Base-by-base conservation (phyloP, 345 rosid genomes). In the Turnera subulata region DNA sequence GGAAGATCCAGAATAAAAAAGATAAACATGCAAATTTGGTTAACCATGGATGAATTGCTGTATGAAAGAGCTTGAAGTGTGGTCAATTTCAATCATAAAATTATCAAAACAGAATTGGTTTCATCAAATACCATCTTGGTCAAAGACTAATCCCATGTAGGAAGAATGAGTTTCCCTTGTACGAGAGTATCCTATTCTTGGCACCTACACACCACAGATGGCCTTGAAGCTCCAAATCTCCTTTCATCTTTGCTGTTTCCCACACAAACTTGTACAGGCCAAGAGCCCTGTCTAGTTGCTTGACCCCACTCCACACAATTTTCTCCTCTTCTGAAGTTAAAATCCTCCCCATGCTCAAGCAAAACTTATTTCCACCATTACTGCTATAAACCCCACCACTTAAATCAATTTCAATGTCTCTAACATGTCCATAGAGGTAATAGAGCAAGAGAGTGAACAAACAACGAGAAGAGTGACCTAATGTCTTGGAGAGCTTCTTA, bases 231-330 rank as follows among this genome's bases (percentile, higher is more conserved):
- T 75, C 79, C 60, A 86, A 68, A 35, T 22, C 61, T 26, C 79
- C 95, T 50, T 84, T 74, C 89, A 70, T 77, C 50, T 78, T 87
- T 37, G 96, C 87, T 16, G 79, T 80, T 61, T 85, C 84, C 96
- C 89, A 85, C 18, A 85, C 74, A 75, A 85, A 85, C 66, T 69
- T 80, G 60, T 72, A 83, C 8, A 91, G 56, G 42, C 77, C 74
- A 32, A 88, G 78, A 24, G 80, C 91, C 53, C 79, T 80, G 56
- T 88, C 86, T 69, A 91, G 58, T 40, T 82, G 91, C 78, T 82
- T 85, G 29, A 83, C 56, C 42, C 97, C 96, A 33, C 65, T 82
- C 81, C 66, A 29, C 51, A 91, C 62, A 74, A 68, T 74, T 58
- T 61, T 64, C 59, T 82, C 91, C 61, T 83, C 85, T 0, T 61